Evolutionary conservation across 2,329 filamentous ascomycete species (phyloP).

Genomic region (Colletotrichum chlorophyti): DNA sequence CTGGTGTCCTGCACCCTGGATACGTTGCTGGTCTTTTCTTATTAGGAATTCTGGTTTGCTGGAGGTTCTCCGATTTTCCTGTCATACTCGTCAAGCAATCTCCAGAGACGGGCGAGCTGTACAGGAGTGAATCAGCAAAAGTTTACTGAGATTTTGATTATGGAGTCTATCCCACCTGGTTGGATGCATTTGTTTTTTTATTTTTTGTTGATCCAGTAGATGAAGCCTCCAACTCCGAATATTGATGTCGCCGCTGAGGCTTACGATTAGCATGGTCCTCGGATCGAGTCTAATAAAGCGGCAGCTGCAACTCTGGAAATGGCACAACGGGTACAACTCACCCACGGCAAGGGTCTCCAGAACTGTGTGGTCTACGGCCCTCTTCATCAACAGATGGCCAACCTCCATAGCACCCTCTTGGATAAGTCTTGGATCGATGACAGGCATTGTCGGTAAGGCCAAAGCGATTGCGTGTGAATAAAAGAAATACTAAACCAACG

Average conservation of each 20-base stretch:
- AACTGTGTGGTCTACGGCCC: conserved; percentile 23
- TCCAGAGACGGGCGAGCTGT: no score
- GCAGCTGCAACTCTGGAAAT: no score
- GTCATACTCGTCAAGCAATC: no score
- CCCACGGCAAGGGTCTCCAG: conserved; percentile 24
- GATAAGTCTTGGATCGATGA: conserved; percentile 16
- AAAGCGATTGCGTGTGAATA: not conserved
- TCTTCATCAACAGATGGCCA: conserved; percentile 18
- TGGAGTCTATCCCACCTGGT: no score
- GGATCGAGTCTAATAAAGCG: no score
- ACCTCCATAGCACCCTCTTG: conserved; percentile 15
- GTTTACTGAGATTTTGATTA: no score
- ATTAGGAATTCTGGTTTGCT: no score
- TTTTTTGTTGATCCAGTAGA: conserved; percentile 22
- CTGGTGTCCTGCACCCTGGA: no score
- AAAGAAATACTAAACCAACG: no score
- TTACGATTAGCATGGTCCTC: not conserved
- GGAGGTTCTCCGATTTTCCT: no score
- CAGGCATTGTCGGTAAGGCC: conserved; percentile 5
- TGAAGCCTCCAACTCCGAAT: conserved; percentile 24
- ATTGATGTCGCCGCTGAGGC: not conserved
- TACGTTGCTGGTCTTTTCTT: no score
- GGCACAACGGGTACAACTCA: not conserved
- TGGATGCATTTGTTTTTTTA: not conserved
- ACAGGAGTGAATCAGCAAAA: no score